phyloP scores from a whole-genome alignment of 768 basidiomycete genomes.

The Agrocybe chaxingu region DNA sequence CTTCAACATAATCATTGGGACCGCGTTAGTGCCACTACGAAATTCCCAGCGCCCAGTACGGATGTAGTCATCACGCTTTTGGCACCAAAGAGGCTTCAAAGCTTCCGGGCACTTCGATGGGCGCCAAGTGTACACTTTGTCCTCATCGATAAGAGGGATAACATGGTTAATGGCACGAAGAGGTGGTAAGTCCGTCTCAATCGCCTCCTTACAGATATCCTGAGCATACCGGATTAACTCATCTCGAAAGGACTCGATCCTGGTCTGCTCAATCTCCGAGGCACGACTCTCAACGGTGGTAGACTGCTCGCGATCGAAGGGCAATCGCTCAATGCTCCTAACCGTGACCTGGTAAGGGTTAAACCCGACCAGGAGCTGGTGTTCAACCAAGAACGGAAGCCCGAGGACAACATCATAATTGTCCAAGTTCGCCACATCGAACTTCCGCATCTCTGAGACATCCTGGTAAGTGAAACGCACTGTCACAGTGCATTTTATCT shows the following conservation, averaged over 20 bases:
- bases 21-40: constrained; percentile 22
- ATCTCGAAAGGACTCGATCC: background rate
- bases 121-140: constrained; percentile 17
- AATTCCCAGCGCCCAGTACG: constrained; percentile 19
- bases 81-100: constrained; percentile 14
- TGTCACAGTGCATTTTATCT: too few species aligned
- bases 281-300: too few species aligned
- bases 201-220: constrained; percentile 13
- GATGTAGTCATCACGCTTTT: constrained; percentile 18
- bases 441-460: too few species aligned
- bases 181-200: constrained; percentile 21
- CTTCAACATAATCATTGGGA: constrained; percentile 24
- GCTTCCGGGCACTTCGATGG: constrained; percentile 25
- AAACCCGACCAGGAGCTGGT: too few species aligned
- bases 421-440: too few species aligned
- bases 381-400: too few species aligned
- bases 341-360: too few species aligned
- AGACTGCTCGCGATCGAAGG: too few species aligned
- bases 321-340: too few species aligned
- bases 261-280: too few species aligned
- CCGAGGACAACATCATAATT: too few species aligned
- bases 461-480: too few species aligned
- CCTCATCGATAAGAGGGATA: constrained; percentile 22
- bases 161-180: constrained; percentile 22
- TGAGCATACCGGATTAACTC: background rate